Evolutionary conservation across 257 asterid species (phyloP).

Genomic region (Coffea canephora): DNA sequence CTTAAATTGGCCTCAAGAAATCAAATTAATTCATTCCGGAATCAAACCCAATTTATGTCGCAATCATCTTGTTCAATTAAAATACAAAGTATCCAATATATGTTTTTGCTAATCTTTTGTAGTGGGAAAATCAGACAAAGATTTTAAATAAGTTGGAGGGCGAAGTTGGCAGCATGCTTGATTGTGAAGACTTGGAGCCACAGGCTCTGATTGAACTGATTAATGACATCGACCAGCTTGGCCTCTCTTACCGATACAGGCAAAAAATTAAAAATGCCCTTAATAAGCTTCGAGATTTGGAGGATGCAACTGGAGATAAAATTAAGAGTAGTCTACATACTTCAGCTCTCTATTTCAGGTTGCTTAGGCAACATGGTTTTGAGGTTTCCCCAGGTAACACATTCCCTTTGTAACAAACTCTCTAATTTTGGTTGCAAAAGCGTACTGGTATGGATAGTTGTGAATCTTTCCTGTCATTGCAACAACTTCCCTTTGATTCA

Average conservation of each 20-base stretch:
- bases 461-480: no score
- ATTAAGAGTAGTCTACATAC: not conserved
- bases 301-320: not conserved
- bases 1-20: no score
- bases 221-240: constrained; percentile 9
- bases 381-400: constrained; percentile 23
- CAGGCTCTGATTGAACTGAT: not conserved
- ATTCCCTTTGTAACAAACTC: no score
- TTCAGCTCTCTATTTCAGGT: constrained; percentile 17
- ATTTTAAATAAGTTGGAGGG: constrained; percentile 3
- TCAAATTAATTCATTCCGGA: no score
- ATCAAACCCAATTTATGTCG: no score
- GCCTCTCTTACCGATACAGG: not conserved
- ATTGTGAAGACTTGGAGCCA: not conserved
- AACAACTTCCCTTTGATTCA: no score
- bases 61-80: no score
- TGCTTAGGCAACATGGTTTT: constrained; percentile 23
- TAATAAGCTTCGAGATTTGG: not conserved
- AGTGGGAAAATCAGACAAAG: not conserved
- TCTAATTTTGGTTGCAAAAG: not conserved
- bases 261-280: not conserved
- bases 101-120: no score
- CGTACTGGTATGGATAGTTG: not conserved
- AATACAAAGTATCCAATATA: not conserved
- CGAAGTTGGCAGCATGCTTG: constrained; percentile 10